A percentile compares a stretch with the other conserved stretches of the same genome.
Evolutionary conservation across 805 yeast species (phyloP).

Genomic region (Starmerella khaoyaiensis): DNA sequence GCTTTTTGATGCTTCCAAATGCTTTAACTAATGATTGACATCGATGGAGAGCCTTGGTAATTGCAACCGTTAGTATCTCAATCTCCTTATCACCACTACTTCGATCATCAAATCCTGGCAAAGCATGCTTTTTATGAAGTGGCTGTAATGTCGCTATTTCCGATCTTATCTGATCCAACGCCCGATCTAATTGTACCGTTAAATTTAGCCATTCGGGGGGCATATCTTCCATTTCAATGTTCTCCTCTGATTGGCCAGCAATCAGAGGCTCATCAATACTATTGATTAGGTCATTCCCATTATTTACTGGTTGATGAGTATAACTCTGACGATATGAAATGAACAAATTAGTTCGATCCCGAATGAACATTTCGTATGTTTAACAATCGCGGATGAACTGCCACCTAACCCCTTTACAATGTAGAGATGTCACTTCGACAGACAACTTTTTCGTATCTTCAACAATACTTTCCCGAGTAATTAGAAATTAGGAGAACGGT

Average conservation of each 20-base stretch:
- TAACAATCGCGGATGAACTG: too few species aligned
- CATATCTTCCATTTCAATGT: slow-evolving; percentile 48
- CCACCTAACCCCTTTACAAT: too few species aligned
- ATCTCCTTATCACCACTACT: slow-evolving; percentile 61
- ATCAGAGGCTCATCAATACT: slow-evolving; percentile 44
- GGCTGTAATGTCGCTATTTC: slow-evolving; percentile 50
- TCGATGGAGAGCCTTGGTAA: slow-evolving; percentile 63
- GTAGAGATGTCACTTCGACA: too few species aligned
- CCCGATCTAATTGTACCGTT: slow-evolving; percentile 55
- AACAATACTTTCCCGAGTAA: too few species aligned
- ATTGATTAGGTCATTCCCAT: slow-evolving; percentile 25
- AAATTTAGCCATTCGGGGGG: slow-evolving; percentile 74
- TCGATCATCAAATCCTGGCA: slow-evolving; percentile 81
- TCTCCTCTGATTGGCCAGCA: slow-evolving; percentile 22
- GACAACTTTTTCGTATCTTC: too few species aligned
- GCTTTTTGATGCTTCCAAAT: slow-evolving; percentile 35
- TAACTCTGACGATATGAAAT: slow-evolving; percentile 80
- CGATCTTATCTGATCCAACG: slow-evolving; percentile 39
- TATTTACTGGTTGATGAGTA: slow-evolving; percentile 43
- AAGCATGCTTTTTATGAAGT: slow-evolving; percentile 64
- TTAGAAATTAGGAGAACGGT: too few species aligned
- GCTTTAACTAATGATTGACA: slow-evolving; percentile 67
- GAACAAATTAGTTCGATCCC: slow-evolving; percentile 89
- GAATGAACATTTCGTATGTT: slow-evolving; percentile 60
- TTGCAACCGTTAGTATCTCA: slow-evolving; percentile 59